These are phyloP conservation scores for Prunus mongolica DNA, from an alignment of 306 rosid species.

Conservation along the genomic window DNA sequence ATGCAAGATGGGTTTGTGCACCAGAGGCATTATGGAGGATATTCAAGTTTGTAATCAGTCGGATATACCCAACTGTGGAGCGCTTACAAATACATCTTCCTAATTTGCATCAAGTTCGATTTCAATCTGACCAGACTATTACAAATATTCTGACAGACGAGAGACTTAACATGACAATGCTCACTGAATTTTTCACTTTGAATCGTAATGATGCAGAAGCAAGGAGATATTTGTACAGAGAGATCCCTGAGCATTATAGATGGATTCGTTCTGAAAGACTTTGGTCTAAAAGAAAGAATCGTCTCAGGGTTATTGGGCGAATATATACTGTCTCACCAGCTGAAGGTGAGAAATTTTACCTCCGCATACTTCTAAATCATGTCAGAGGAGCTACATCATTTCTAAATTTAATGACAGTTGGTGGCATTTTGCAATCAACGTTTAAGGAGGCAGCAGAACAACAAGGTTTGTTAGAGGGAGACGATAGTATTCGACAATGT, in stretches of 20 bases:
- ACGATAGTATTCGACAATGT: background rate
- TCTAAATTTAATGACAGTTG: background rate
- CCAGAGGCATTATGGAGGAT: too few species aligned
- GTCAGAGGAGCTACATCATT: background rate
- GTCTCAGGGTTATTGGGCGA: background rate
- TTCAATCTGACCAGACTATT: background rate
- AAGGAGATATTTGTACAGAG: background rate
- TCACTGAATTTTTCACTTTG: background rate
- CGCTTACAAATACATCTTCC: background rate
- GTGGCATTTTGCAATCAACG: background rate
- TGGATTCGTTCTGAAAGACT: background rate
- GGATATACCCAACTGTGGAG: too few species aligned
- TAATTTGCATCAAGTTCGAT: background rate
- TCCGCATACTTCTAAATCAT: background rate
- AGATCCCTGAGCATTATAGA: background rate
- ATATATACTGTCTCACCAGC: background rate
- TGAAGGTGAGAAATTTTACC: background rate
- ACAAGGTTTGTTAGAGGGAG: background rate
- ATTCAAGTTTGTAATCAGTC: too few species aligned
- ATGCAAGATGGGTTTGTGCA: too few species aligned
- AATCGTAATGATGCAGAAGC: background rate
- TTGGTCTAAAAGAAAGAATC: background rate
- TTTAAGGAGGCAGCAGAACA: background rate
- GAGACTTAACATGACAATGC: background rate
- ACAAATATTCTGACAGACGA: background rate